These are phyloP conservation scores for Saccharomycopsis sp. DNA, from an alignment of 805 yeast species.

Conservation along the genomic window DNA sequence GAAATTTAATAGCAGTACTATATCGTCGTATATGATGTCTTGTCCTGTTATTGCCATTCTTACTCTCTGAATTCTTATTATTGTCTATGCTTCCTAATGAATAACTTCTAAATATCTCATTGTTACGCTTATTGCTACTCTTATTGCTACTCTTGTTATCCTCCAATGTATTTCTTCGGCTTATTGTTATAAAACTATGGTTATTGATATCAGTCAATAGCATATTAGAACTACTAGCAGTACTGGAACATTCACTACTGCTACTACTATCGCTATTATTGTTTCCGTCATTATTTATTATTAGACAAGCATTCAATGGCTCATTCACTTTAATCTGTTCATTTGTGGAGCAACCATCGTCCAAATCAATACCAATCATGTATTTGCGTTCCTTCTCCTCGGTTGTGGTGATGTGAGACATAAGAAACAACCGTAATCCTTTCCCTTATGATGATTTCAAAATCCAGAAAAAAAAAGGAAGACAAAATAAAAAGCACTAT, in stretches of 20 bases:
- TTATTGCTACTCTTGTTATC: not conserved
- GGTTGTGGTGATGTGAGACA: not conserved
- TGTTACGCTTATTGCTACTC: not conserved
- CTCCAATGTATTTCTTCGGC: not conserved
- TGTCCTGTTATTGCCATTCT: not conserved
- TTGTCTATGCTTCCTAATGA: not conserved
- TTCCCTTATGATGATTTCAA: not conserved
- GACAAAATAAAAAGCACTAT: not conserved
- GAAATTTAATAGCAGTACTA: conserved; percentile 14
- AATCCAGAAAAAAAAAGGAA: not conserved
- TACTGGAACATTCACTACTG: not conserved
- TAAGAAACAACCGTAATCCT: too few species aligned
- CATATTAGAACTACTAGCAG: not conserved
- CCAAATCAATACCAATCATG: conserved; percentile 2
- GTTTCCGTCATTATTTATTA: conserved; percentile 1
- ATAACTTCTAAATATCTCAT: too few species aligned
- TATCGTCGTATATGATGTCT: conserved; percentile 12
- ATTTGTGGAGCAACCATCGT: not conserved
- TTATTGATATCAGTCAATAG: conserved; percentile 1
- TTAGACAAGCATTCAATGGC: conserved; percentile 3
- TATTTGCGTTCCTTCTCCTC: conserved; percentile 5
- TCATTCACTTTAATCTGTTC: not conserved
- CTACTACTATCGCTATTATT: not conserved
- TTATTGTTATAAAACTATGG: conserved; percentile 1
- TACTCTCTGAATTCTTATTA: not conserved